Evolutionary conservation across 768 basidiomycete species (phyloP).

Genomic region (Kwoniella dendrophila): DNA sequence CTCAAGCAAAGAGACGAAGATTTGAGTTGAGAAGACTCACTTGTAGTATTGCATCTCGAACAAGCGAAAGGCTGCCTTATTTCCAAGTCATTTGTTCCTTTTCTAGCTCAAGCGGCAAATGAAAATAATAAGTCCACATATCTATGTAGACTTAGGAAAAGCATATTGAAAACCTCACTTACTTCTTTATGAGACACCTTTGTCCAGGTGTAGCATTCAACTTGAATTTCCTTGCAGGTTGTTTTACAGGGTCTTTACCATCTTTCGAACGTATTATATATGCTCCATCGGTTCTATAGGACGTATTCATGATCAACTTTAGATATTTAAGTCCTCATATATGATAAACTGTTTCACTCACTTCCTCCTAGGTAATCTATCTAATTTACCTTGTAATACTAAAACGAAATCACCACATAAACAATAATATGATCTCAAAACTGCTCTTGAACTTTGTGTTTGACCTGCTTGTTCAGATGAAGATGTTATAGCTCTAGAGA

Average conservation of each 20-base stretch:
- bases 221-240: slow-evolving; percentile 70
- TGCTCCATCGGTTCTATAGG: slow-evolving; percentile 69
- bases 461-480: slow-evolving; percentile 65
- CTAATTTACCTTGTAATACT: slow-evolving; percentile 55
- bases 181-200: slow-evolving; percentile 79
- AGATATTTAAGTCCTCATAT: background rate
- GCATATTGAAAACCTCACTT: slow-evolving; percentile 43
- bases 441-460: slow-evolving; percentile 52
- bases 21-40: slow-evolving; percentile 30
- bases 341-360: slow-evolving; percentile 28
- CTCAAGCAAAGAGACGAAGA: background rate
- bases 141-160: too few species aligned
- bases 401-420: slow-evolving; percentile 57
- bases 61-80: slow-evolving; percentile 49
- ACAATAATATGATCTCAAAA: slow-evolving; percentile 56
- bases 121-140: too few species aligned
- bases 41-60: slow-evolving; percentile 49
- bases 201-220: slow-evolving; percentile 73
- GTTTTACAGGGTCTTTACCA: slow-evolving; percentile 62
- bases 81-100: slow-evolving; percentile 45
- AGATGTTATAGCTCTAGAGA: slow-evolving; percentile 83
- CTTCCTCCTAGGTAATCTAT: slow-evolving; percentile 52
- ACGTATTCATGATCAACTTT: background rate
- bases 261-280: slow-evolving; percentile 78
- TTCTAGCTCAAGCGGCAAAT: slow-evolving; percentile 19